Evolutionary conservation across 352 stramenopile genomes (phyloP), one percentile per base, ranked within the genome.

Genomic region (Phytopythium delawarense): DNA sequence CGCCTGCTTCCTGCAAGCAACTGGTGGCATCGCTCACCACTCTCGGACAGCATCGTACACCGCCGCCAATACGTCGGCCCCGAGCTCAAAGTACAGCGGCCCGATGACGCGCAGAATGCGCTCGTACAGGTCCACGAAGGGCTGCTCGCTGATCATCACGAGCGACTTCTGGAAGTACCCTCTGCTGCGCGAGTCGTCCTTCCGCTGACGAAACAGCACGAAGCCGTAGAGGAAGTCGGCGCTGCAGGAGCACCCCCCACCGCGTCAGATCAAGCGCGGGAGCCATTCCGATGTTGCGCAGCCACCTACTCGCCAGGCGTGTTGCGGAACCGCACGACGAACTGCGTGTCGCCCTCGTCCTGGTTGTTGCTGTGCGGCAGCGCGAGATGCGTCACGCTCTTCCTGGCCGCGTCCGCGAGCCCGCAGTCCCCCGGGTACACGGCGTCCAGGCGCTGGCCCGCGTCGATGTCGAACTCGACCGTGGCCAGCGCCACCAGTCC

Each of bases 331-430:
- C 87, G 83, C 60, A 94, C 87, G 9, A 79, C 76, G 59, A 92
- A 96, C 65, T 94, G 83, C 57, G 83, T 91, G 70, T 96, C 86
- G 21, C 87, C 87, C 54, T 95, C 87, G 52, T 93, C 79, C 67
- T 92, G 85, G 56, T 87, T 91, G 75, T 91, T 94, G 74, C 84
- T 92, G 67, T 96, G 85, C 23, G 87, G 87, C 51, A 97, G 79
- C 57, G 85, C 74, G 39, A 94, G 60, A 56, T 92, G 79, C 61
- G 81, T 80, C 39, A 94, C 68, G 71, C 82, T 92, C 64, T 76
- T 81, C 61, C 79, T 78, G 39, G 81, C 79, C 16, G 70, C 69
- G 21, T 81, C 74, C 20, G 75, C 75, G 35, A 94, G 68, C 0
- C 58, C 66, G 50, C 79, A 82, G 32, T 59, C 61, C 1, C 66